These are phyloP conservation scores for Wallacemonas collosoma DNA, from an alignment of 208 protist species.

Conservation along the genomic window DNA sequence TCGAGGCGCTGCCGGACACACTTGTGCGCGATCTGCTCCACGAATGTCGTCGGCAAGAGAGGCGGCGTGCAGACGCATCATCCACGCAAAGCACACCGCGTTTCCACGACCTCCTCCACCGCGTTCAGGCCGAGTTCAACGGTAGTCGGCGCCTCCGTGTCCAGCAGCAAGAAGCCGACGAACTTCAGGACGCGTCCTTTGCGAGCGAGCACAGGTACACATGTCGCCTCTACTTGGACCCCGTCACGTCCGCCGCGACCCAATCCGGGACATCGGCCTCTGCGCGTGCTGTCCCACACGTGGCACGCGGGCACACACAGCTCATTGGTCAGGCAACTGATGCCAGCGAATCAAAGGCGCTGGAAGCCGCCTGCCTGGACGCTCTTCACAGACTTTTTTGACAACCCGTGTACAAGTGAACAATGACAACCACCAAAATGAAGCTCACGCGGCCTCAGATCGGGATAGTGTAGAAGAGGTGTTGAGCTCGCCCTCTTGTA, in stretches of 20 bases:
- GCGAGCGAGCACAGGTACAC: constrained; percentile 28
- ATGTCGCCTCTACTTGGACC: constrained; percentile 78
- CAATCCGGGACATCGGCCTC: too few species aligned
- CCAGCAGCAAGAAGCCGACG: constrained; percentile 38
- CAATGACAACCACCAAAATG: not conserved
- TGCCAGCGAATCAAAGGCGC: constrained; percentile 39
- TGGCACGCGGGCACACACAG: constrained; percentile 47
- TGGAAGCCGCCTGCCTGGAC: constrained; percentile 56
- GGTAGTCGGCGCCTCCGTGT: constrained; percentile 63
- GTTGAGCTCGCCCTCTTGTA: too few species aligned
- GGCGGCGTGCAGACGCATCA: not conserved
- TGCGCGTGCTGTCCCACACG: constrained; percentile 38
- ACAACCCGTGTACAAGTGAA: not conserved
- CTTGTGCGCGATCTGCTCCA: constrained; percentile 42
- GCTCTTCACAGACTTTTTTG: constrained; percentile 51
- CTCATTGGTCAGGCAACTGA: constrained; percentile 69
- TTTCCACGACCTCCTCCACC: constrained; percentile 33
- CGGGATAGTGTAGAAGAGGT: too few species aligned
- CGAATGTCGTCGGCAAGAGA: constrained; percentile 19
- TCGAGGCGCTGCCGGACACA: constrained; percentile 58
- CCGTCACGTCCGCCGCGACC: not conserved
- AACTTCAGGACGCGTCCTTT: not conserved
- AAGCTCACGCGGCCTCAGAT: too few species aligned
- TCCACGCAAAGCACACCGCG: constrained; percentile 12
- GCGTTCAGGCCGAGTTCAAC: constrained; percentile 41